Base-by-base conservation (phyloP, 2,329 filamentous ascomycete genomes). In the Fusarium duplospermum region DNA sequence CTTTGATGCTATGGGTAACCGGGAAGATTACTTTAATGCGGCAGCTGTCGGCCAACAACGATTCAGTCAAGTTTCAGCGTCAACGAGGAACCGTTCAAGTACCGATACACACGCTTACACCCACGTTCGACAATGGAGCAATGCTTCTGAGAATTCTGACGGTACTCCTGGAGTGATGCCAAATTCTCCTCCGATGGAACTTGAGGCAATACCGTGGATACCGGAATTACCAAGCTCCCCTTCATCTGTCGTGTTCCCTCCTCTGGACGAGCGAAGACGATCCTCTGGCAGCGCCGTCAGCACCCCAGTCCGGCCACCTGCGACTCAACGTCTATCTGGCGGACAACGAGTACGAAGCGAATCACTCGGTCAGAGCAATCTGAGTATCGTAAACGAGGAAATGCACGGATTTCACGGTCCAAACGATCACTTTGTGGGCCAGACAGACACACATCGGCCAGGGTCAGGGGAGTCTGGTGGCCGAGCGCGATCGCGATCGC, bases 401-500 rank as follows among this genome's bases (percentile, higher is more conserved):
- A 81, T 87, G 60, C 86, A 88, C 62, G 87, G 87, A 4, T 84
- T 86, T 40, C 85, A 88, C 64, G 87, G 87, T 1, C 82, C 86
- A 2, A 65, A 76, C 4, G 77, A 84, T 58, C 77, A 80, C 1
- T 81, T 82, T 10, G 82, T 80, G 6, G 86, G 87, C 0, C 83
- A 88, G 76, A 88, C 81, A 1, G 81, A 70, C n/a, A 70, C 67
- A 2, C 73, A 76, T 33, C 69, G 70, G 6, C 73, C 70, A 2
- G 78, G 72, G 29, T 76, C 74, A 27, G 59, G 63, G 16, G 70
- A 61, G 14, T 68, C 70, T 6, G 45, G 54, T 7, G 67, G 54
- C 1, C 66, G n/a, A 24, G 56, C 56, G 11, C 36, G 36, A 27
- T 38, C 56, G 11, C 36, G 36, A 27, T 38, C 38, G 33, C 42